Evolutionary conservation across 164 flowering plant species (phyloP), one percentile per base, ranked within the genome.

Genomic region (Dillenia suffruticosa): DNA sequence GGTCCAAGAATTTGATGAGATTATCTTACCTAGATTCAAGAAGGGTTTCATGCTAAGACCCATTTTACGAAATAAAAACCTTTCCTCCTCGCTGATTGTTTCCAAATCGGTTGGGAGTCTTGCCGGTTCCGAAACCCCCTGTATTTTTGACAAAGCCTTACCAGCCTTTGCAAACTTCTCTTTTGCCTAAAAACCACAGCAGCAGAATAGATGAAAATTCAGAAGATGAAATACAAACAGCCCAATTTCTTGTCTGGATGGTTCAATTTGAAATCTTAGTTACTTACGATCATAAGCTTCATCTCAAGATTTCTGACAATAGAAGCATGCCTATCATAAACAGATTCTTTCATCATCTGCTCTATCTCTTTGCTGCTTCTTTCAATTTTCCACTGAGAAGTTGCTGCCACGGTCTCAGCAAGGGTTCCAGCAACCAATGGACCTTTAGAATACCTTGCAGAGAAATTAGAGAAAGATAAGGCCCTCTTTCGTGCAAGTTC

Each of bases 31-130:
- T 57, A 94, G 69, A 73, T 73, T 78, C 73, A 91, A 80, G 73
- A 64, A 89, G 0, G 97, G 88, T 63, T 82, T 87, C 99, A 94
- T 91, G 65, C 90, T 89, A 70, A 89, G 70, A 63, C 99, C 99
- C 49, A 91, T 86, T 74, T 81, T 94, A 46, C 96, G 90, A 59
- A 83, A 85, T 65, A 88, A 69, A 72, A 80, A 75, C 66, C 99
- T 86, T 68, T 94, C 99, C 70, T 91, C 97, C 49, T 89, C 89
- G 40, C 74, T 89, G 58, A 91, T 44, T n/a, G 75, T 88, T 81
- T 94, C 99, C 72, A 82, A 70, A 78, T 94, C 97, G 54, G 73
- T 74, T 56, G 97, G 96, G 46, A 87, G 85, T 22, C 81, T 85
- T 58, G 83, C 68, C 56, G 95, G 96, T 49, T 74, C 74, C 59